These are phyloP conservation scores for Saccharomycopsis sp. DNA, from an alignment of 805 yeast species.

Conservation along the genomic window DNA sequence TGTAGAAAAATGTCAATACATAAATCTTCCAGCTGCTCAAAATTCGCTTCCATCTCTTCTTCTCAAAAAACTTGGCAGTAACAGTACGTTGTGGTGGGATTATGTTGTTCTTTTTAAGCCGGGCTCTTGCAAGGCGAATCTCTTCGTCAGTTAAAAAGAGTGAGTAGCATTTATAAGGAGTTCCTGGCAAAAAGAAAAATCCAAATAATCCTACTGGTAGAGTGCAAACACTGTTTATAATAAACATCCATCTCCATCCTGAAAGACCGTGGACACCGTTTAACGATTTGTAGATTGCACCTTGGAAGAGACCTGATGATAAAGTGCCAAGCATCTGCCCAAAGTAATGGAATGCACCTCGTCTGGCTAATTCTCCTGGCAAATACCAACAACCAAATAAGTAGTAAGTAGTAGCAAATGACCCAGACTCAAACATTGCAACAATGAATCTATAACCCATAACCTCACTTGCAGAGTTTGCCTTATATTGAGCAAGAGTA, in stretches of 20 bases:
- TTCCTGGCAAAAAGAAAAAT: constrained; percentile 47
- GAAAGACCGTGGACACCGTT: constrained; percentile 46
- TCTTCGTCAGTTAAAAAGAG: constrained; percentile 51
- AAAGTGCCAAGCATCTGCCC: constrained; percentile 59
- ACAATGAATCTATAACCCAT: constrained; percentile 60
- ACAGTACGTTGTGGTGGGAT: constrained; percentile 25
- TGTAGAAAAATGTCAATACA: constrained; percentile 43
- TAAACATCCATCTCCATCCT: constrained; percentile 73
- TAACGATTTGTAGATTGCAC: constrained; percentile 42
- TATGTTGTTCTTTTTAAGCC: constrained; percentile 33
- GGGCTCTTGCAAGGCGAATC: constrained; percentile 42
- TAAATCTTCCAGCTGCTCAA: constrained; percentile 54
- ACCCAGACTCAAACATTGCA: constrained; percentile 64
- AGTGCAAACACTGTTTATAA: constrained; percentile 57
- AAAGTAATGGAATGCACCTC: constrained; percentile 53
- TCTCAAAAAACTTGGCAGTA: constrained; percentile 33
- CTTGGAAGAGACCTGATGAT: constrained; percentile 57
- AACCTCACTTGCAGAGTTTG: constrained; percentile 42
- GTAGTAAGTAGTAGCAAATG: constrained; percentile 56
- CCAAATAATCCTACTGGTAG: constrained; percentile 43
- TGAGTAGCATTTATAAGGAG: constrained; percentile 55
- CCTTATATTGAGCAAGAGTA: constrained; percentile 50
- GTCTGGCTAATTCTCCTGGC: constrained; percentile 49
- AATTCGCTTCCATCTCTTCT: constrained; percentile 45
- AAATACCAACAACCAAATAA: constrained; percentile 53